These are phyloP conservation scores for Plasmodium vivax DNA, from an alignment of 169 alveolate genomes.

Conservation along the genomic window DNA sequence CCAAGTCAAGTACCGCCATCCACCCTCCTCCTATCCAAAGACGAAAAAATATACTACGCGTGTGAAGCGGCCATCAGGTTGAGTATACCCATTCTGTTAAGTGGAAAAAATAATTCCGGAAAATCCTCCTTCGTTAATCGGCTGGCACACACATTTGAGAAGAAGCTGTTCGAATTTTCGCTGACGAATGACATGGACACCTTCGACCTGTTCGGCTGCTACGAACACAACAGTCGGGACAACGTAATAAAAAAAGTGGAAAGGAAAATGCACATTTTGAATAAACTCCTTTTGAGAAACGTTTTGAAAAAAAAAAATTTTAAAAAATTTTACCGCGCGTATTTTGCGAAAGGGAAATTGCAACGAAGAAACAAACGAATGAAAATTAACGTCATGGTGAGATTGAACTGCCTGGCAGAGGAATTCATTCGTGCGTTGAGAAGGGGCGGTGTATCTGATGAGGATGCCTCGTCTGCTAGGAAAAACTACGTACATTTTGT, in stretches of 20 bases:
- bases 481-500: background rate
- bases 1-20: background rate
- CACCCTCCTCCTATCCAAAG: slow-evolving; percentile 36
- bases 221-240: slow-evolving; percentile 81
- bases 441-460: background rate
- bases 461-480: background rate
- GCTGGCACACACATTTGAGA: slow-evolving; percentile 67
- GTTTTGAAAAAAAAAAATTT: slow-evolving; percentile 17
- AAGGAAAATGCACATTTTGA: slow-evolving; percentile 46
- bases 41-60: slow-evolving; percentile 33
- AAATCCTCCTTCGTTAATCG: slow-evolving; percentile 72
- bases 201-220: slow-evolving; percentile 87
- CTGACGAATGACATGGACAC: slow-evolving; percentile 85
- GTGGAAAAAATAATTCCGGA: slow-evolving; percentile 79
- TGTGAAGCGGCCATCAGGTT: slow-evolving; percentile 56
- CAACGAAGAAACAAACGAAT: background rate
- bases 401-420: background rate
- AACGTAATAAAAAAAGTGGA: slow-evolving; percentile 37
- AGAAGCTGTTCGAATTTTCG: slow-evolving; percentile 78
- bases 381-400: slow-evolving; percentile 10
- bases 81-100: slow-evolving; percentile 77
- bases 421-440: slow-evolving; percentile 6
- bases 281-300: slow-evolving; percentile 16
- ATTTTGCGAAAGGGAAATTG: background rate
- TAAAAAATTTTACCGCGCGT: background rate